Percentiles rank a stretch among this genome's conserved stretches.
Conservation (phyloP, 192 early-diverging fungal species). For the Podila clonocystis region DNA sequence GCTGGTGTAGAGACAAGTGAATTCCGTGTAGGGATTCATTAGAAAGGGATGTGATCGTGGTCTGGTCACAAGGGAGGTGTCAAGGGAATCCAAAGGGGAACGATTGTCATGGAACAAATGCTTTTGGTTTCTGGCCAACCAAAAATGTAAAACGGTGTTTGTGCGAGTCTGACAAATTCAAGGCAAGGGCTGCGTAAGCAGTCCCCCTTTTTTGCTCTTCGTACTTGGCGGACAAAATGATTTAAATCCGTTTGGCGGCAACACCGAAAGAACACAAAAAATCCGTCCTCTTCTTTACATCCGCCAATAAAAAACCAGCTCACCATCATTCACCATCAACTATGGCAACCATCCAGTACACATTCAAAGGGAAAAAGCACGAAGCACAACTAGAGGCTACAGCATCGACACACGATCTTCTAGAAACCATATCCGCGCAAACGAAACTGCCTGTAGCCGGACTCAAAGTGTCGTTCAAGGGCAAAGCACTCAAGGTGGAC, state of each 20-base stretch:
- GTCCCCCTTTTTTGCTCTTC: no score
- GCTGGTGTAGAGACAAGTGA: constrained; percentile 55
- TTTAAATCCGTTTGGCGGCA: no score
- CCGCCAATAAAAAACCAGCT: neutral
- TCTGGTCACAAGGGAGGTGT: no score
- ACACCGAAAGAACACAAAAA: neutral
- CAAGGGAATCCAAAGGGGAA: no score
- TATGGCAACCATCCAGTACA: constrained; percentile 31
- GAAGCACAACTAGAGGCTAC: neutral
- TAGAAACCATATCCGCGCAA: constrained; percentile 19
- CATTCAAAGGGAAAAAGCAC: constrained; percentile 37
- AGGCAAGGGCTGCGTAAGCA: no score
- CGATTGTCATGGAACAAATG: no score
- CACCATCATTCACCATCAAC: neutral
- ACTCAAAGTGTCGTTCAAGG: constrained; percentile 38
- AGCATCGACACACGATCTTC: constrained; percentile 4
- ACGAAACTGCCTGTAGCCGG: constrained; percentile 19
- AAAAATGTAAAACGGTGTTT: no score
- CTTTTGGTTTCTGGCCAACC: no score
- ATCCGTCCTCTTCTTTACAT: neutral
- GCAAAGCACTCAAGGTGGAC: constrained; percentile 12
- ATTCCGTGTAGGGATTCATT: constrained; percentile 51
- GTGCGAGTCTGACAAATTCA: no score
- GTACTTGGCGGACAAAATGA: no score
- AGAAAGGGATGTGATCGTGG: no score